phyloP scores from a whole-genome alignment of 208 protist genomes.

The Strigomonas galati region DNA sequence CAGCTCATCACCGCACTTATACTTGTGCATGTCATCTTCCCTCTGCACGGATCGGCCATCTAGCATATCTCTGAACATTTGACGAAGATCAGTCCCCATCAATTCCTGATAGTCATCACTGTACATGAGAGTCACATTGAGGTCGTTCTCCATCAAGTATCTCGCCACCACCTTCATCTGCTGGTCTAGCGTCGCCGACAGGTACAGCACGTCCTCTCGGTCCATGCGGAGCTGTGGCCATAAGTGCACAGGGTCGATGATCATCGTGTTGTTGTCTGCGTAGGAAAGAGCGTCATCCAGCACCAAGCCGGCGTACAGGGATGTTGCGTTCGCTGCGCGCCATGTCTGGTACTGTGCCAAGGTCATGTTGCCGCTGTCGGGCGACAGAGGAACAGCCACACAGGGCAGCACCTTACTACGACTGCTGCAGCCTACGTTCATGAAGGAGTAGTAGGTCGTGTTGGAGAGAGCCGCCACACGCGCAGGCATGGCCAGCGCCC shows the following conservation, averaged over 20 bases:
- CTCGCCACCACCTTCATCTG: not conserved
- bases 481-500: too few species aligned
- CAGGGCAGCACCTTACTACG: too few species aligned
- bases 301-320: too few species aligned
- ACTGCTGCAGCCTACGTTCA: too few species aligned
- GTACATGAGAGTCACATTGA: not conserved
- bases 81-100: not conserved
- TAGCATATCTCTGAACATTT: too few species aligned
- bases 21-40: not conserved
- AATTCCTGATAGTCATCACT: not conserved
- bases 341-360: not conserved
- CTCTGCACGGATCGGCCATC: not conserved
- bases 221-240: not conserved
- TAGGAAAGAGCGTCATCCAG: too few species aligned
- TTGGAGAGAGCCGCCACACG: too few species aligned
- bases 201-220: not conserved
- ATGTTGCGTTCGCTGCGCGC: too few species aligned
- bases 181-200: conserved; percentile 6
- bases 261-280: not conserved
- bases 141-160: not conserved
- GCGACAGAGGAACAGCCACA: not conserved
- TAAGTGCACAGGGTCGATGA: not conserved
- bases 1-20: not conserved
- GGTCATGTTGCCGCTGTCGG: not conserved
- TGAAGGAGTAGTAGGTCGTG: too few species aligned